These are phyloP conservation scores for Metschnikowia vanudenii DNA, from an alignment of 805 yeast species.

Conservation along the genomic window DNA sequence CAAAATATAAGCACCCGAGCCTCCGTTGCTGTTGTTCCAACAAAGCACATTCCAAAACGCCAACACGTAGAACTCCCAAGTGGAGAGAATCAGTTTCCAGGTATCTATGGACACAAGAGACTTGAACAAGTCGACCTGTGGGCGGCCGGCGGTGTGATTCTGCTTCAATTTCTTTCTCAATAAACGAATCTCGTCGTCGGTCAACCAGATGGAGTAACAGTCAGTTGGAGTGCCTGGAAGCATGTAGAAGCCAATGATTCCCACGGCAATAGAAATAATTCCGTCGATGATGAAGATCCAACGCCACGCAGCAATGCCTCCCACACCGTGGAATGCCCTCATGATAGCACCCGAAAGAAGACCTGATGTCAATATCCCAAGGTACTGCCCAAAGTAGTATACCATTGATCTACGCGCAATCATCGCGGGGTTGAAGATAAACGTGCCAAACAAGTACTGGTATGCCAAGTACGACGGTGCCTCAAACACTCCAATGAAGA, in stretches of 20 bases:
- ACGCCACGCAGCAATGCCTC: constrained; percentile 20
- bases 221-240: constrained; percentile 23
- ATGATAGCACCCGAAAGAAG: constrained; percentile 25
- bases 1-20: constrained; percentile 54
- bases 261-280: constrained; percentile 17
- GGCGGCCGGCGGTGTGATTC: constrained; percentile 20
- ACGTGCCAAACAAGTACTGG: constrained; percentile 28
- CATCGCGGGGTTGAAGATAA: constrained; percentile 25
- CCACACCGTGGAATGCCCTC: constrained; percentile 13
- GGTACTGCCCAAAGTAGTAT: constrained; percentile 29
- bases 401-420: constrained; percentile 27
- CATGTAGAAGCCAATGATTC: constrained; percentile 20
- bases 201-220: constrained; percentile 19
- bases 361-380: constrained; percentile 31
- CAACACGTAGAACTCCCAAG: constrained; percentile 62
- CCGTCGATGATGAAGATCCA: constrained; percentile 21
- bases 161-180: constrained; percentile 38
- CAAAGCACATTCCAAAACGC: constrained; percentile 55
- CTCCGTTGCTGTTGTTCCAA: constrained; percentile 60
- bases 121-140: constrained; percentile 17
- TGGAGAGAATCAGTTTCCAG: constrained; percentile 53
- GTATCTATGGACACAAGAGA: constrained; percentile 24
- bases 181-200: constrained; percentile 20
- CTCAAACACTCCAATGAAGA: constrained; percentile 27
- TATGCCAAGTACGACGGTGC: constrained; percentile 27